Conservation (phyloP, 768 basidiomycete genomes). For the Macrocybe gigantea region DNA sequence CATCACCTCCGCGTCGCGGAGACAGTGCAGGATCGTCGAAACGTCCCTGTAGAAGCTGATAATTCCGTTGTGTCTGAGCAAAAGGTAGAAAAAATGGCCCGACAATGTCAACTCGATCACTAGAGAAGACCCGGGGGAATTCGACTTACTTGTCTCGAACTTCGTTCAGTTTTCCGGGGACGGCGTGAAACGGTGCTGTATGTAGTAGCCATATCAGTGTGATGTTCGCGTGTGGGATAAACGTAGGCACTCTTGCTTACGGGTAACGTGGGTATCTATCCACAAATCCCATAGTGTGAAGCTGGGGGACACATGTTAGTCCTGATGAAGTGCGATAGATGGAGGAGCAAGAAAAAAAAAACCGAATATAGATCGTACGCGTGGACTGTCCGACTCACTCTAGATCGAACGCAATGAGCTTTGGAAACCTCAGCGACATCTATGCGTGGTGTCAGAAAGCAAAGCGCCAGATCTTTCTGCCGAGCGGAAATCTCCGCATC, state of each 20-base stretch:
- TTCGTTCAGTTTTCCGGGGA: constrained; percentile 37
- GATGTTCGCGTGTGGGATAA: not conserved
- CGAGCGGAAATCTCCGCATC: too few species aligned
- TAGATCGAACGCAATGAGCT: constrained; percentile 75
- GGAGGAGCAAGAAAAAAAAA: not conserved
- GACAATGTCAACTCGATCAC: not conserved
- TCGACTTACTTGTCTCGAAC: constrained; percentile 41
- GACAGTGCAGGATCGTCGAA: constrained; percentile 58
- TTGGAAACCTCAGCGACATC: constrained; percentile 26
- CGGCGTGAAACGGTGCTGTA: constrained; percentile 46
- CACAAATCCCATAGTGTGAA: constrained; percentile 86
- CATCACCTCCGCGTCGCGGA: constrained; percentile 41
- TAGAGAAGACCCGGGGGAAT: not conserved
- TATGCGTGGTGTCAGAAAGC: too few species aligned
- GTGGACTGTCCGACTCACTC: constrained; percentile 51
- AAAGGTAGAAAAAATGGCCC: not conserved
- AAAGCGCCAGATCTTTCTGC: too few species aligned
- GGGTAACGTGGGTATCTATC: constrained; percentile 75
- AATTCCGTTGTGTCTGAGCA: constrained; percentile 41
- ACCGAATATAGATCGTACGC: not conserved
- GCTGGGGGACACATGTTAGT: constrained; percentile 29
- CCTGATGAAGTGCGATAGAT: not conserved
- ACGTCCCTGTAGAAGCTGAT: constrained; percentile 78
- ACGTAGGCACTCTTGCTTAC: constrained; percentile 17
- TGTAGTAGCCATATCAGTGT: not conserved